Evolutionary conservation across 208 protist genomes (phyloP).

Genomic region (Trypanosoma boissoni): DNA sequence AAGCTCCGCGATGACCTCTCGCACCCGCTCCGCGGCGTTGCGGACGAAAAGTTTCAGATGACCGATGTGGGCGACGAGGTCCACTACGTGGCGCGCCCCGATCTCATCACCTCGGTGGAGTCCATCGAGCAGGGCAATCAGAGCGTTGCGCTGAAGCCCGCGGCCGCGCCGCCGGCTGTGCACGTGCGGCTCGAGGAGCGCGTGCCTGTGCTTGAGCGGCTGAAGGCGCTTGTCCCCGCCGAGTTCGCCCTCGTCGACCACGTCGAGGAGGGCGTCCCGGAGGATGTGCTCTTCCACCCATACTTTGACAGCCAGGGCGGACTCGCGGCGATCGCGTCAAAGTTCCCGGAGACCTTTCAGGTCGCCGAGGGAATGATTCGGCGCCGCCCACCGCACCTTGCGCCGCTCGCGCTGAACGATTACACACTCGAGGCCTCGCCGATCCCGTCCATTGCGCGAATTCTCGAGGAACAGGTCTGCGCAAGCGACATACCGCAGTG

Average conservation of each 20-base stretch:
- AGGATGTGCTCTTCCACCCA: slow-evolving; percentile 84
- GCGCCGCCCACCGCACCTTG: slow-evolving; percentile 60
- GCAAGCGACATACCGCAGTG: slow-evolving; percentile 67
- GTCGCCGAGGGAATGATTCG: slow-evolving; percentile 68
- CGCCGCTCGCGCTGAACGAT: slow-evolving; percentile 74
- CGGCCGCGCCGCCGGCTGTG: slow-evolving; percentile 62
- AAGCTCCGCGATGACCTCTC: slow-evolving; percentile 64
- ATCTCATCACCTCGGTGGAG: slow-evolving; percentile 66
- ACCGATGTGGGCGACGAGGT: slow-evolving; percentile 71
- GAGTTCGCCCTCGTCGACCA: slow-evolving; percentile 59
- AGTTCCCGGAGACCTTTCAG: slow-evolving; percentile 85
- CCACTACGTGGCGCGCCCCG: slow-evolving; percentile 70
- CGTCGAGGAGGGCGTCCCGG: slow-evolving; percentile 73
- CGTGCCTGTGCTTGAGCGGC: slow-evolving; percentile 77
- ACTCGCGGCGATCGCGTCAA: slow-evolving; percentile 67
- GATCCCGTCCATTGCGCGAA: slow-evolving; percentile 55
- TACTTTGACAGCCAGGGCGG: slow-evolving; percentile 92
- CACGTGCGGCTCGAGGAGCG: slow-evolving; percentile 76
- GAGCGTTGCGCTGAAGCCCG: slow-evolving; percentile 52
- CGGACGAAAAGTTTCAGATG: slow-evolving; percentile 85
- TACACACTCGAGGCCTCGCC: slow-evolving; percentile 64
- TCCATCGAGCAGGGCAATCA: slow-evolving; percentile 46
- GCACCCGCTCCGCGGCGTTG: slow-evolving; percentile 65
- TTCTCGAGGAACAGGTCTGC: slow-evolving; percentile 65
- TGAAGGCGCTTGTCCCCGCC: slow-evolving; percentile 60